Percentiles rank a stretch among this genome's conserved stretches.
These are phyloP conservation scores for Pelargonium fulgidum DNA, from an alignment of 441 rosid genomes.

Conservation along the genomic window DNA sequence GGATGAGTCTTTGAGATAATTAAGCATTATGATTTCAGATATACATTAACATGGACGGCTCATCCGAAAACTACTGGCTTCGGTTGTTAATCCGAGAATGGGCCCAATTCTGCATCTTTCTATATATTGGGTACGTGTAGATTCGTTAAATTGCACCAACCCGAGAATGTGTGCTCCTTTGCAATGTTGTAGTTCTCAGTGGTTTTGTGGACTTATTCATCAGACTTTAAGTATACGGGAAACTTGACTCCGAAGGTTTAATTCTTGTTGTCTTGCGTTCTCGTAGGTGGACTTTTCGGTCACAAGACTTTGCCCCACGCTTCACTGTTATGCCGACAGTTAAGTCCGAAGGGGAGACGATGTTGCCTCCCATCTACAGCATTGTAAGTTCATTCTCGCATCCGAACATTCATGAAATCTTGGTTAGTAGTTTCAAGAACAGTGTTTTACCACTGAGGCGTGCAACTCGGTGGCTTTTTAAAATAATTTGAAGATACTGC, in stretches of 20 bases:
- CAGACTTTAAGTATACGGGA: not conserved
- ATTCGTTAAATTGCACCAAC: not conserved
- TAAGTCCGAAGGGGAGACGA: constrained; percentile 41
- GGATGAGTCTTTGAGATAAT: not conserved
- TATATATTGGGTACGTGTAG: constrained; percentile 63
- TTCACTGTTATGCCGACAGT: constrained; percentile 72
- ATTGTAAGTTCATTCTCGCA: constrained; percentile 41
- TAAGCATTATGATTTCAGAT: constrained; percentile 39
- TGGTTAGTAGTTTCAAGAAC: constrained; percentile 4
- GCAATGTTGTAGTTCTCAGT: not conserved
- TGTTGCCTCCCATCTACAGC: constrained; percentile 66
- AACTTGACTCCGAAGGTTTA: constrained; percentile 1
- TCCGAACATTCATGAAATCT: not conserved
- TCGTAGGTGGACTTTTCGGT: constrained; percentile 83
- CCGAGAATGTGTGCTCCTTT: not conserved
- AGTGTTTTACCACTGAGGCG: too few species aligned
- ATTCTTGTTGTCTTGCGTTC: constrained; percentile 9
- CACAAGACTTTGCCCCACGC: constrained; percentile 68
- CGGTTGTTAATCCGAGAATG: constrained; percentile 72
- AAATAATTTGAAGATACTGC: too few species aligned
- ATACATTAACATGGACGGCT: constrained; percentile 59
- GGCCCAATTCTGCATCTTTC: constrained; percentile 75
- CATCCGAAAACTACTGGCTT: constrained; percentile 73
- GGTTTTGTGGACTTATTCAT: not conserved
- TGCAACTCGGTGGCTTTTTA: too few species aligned